Evolutionary conservation across 331 rosid species (phyloP), one percentile per base, ranked within the genome.

Genomic region (Acacia pycnantha): DNA sequence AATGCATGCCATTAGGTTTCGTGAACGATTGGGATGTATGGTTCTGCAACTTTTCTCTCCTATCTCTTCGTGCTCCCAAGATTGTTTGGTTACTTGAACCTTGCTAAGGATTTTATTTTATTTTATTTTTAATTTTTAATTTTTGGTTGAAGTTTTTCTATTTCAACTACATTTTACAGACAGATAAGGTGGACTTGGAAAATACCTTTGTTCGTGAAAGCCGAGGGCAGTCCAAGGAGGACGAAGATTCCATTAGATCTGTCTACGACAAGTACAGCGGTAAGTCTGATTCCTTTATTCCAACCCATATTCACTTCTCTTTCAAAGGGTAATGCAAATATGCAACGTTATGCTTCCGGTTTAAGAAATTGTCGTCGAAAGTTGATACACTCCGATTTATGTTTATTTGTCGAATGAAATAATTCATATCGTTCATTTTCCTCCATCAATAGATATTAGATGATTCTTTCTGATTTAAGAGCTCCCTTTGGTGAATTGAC

Each of bases 181-280:
- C 97, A 82, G 94, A 92, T 73, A 90, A 89, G 78, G 90, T 92
- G 74, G 94, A 92, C 78, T 87, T 92, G 89, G 92, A 92, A 86
- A 90, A 92, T 58, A 85, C 94, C 26, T 86, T 90, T 21, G 90
- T 92, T 78, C 90, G 85, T 78, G 91, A 87, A 87, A 87, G 89
- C 88, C 92, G 80, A 82, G 83, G 84, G 79, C 92, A 86, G 82
- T 74, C 84, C 56, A 83, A 79, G 79, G 91, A 87, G 78, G 59
- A 68, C 13, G 86, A 84, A 73, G 69, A 79, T 50, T 90, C 88
- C 66, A 64, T 89, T 72, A 83, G 82, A 77, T 79, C 73, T 44
- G 81, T 74, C 68, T 82, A 78, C 27, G 92, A 86, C 59, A 92
- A 89, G 82, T 80, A 40, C 40, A 92, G 90, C 47, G 97, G 94